phyloP scores from a whole-genome alignment of 306 rosid genomes.

The Hippophae tibetana region DNA sequence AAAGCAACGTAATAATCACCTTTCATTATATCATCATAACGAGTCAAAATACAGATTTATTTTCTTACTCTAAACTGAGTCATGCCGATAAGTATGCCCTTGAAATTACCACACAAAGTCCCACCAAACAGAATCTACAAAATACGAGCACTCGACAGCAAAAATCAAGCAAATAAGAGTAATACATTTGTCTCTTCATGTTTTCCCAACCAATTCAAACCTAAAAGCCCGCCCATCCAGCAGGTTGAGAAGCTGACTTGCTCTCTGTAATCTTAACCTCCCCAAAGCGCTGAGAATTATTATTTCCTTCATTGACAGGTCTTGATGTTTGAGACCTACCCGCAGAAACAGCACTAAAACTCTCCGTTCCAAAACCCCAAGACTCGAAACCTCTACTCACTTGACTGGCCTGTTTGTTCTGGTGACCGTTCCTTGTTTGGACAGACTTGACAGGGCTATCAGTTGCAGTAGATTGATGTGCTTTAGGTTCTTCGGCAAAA shows the following conservation, averaged over 20 bases:
- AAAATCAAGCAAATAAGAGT: conserved; percentile 19
- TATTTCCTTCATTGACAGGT: conserved; percentile 34
- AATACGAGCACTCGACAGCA: conserved; percentile 35
- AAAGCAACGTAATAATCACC: too few species aligned
- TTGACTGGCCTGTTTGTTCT: conserved; percentile 38
- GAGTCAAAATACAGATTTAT: background rate
- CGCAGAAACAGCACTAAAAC: conserved; percentile 45
- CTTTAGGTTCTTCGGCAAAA: conserved; percentile 50
- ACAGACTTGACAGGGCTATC: conserved; percentile 56
- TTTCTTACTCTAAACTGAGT: conserved; percentile 12
- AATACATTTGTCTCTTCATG: conserved; percentile 20
- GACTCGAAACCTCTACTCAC: conserved; percentile 41
- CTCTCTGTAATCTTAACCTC: conserved; percentile 38
- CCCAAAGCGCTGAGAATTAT: conserved; percentile 31
- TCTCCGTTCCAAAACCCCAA: conserved; percentile 81
- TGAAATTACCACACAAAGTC: conserved; percentile 20
- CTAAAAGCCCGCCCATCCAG: conserved; percentile 97
- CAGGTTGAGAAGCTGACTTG: conserved; percentile 70
- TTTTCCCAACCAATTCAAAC: conserved; percentile 8
- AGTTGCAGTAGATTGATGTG: conserved; percentile 27
- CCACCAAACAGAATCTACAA: conserved; percentile 24
- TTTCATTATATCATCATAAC: too few species aligned
- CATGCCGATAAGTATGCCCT: background rate
- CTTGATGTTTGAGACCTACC: conserved; percentile 43
- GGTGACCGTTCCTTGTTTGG: conserved; percentile 52